A percentile compares a stretch with the other conserved stretches of the same genome.
These are phyloP conservation scores for Pharus latifolius DNA, from an alignment of 176 grass and related monocot genomes.

Conservation along the genomic window DNA sequence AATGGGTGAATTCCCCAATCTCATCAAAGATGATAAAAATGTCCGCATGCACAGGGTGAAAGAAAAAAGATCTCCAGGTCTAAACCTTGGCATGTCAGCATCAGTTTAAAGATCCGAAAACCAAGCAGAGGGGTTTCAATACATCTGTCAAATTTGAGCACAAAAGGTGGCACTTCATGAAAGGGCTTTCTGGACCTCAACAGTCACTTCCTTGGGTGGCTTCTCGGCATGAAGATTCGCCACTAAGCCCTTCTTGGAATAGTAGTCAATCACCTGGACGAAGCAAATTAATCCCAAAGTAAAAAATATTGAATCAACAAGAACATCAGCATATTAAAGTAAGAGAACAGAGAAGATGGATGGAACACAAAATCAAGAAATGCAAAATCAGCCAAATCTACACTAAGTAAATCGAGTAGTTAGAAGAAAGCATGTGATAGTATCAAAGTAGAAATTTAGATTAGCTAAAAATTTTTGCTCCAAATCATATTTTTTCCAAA, in stretches of 20 bases:
- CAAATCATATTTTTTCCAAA: no score
- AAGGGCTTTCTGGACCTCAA: slow-evolving; percentile 46
- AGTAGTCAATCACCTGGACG: slow-evolving; percentile 59
- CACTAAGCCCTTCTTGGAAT: slow-evolving; percentile 50
- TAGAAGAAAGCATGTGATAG: not conserved
- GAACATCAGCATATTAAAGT: not conserved
- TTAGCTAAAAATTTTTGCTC: no score
- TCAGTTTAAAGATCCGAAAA: slow-evolving; percentile 20
- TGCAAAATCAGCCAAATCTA: no score
- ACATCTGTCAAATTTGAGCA: not conserved
- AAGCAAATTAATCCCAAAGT: not conserved
- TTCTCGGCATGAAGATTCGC: slow-evolving; percentile 64
- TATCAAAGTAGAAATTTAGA: not conserved
- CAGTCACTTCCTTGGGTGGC: slow-evolving; percentile 46
- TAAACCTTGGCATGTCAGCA: slow-evolving; percentile 22
- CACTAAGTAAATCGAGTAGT: no score
- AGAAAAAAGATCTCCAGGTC: not conserved
- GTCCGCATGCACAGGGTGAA: not conserved
- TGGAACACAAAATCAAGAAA: no score
- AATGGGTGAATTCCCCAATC: not conserved
- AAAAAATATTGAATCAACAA: not conserved
- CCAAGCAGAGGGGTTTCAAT: not conserved
- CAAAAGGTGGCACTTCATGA: slow-evolving; percentile 22
- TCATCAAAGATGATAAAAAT: slow-evolving; percentile 21
- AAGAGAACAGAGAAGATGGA: not conserved